Base-by-base conservation (phyloP, 2,329 filamentous ascomycete species). In the Cyclaneusma minus region DNA sequence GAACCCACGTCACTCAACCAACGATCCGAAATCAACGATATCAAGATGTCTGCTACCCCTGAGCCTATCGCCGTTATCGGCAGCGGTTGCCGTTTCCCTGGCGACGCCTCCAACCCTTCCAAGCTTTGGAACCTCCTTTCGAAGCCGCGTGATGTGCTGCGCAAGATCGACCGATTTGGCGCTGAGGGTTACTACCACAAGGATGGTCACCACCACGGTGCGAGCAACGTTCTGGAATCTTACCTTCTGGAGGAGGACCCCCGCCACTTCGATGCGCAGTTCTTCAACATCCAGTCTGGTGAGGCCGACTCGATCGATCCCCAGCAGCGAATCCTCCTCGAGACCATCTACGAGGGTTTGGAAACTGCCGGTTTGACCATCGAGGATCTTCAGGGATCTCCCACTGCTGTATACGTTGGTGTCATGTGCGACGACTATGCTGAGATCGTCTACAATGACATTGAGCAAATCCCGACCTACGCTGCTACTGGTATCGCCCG, bases 41-140 rank as follows among this genome's bases (percentile, higher is more conserved):
- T n/a, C n/a, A n/a, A n/a, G n/a, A n/a, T n/a, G n/a, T n/a, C n/a
- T n/a, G 16, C 13, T 21, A 19, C 10, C 12, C 8, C 13, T 12
- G 25, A 27, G 25, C 57, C 60, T 29, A 60, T 67, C 24, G 63
- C 61, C 4, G 50, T 68, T 10, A 45, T 68, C 20, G 64, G 63
- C 17, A 50, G 66, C 31, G 57, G 56, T 4, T 55, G 62, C 19
- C 54, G 61, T 7, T 65, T 67, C 24, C 62, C 64, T 4, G 62
- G 61, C 4, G 45, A 54, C 10, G 60, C 58, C 4, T 51, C 45
- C 3, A 50, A 50, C 4, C 51, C 59, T 0, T 20, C 18, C 11
- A 20, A 20, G n/a, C 18, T 20, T 20, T 20, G 18, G 18, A 11
- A 20, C 11, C 18, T 20, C 11, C 18, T 20, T 11, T 7, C 18